These are phyloP conservation scores for Gaeumannomyces tritici DNA, from an alignment of 2,329 filamentous ascomycete genomes.

Conservation along the genomic window DNA sequence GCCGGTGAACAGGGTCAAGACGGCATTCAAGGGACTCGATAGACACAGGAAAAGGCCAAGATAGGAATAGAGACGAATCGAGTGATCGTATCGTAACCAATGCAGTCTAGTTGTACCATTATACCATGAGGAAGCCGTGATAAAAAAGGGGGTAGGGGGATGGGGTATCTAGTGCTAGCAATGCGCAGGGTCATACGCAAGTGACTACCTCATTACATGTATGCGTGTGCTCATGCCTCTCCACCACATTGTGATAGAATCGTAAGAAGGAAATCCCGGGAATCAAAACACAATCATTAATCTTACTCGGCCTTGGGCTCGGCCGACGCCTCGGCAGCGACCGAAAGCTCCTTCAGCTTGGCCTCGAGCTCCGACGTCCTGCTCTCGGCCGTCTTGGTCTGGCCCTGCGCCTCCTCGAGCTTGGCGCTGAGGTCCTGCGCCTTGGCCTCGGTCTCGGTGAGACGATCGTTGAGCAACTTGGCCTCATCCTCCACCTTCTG, in stretches of 20 bases:
- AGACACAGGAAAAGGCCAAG: not conserved
- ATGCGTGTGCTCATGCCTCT: conserved; percentile 2
- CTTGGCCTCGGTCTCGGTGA: conserved; percentile 1
- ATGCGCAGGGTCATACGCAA: not conserved
- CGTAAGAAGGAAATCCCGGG: not conserved
- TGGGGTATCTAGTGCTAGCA: conserved; percentile 6
- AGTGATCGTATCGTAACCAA: not conserved
- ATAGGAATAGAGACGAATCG: not conserved
- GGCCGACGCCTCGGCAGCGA: not conserved
- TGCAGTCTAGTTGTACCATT: not conserved
- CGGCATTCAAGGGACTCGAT: not conserved
- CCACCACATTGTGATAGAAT: not conserved
- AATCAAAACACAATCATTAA: not conserved
- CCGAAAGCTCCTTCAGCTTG: conserved; percentile 2
- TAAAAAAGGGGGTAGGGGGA: not conserved
- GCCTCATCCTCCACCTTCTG: conserved; percentile 1
- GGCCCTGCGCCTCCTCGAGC: conserved; percentile 1
- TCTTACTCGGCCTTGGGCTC: conserved; percentile 3
- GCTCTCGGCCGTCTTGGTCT: conserved; percentile 1
- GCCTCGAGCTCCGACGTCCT: conserved; percentile 3
- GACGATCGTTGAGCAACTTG: not conserved
- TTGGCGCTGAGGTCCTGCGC: not conserved
- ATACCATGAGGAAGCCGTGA: not conserved
- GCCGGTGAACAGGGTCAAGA: not conserved
- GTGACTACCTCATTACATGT: conserved; percentile 4